Conservation (phyloP, 148 eudicot species). For the Beta vulgaris region DNA sequence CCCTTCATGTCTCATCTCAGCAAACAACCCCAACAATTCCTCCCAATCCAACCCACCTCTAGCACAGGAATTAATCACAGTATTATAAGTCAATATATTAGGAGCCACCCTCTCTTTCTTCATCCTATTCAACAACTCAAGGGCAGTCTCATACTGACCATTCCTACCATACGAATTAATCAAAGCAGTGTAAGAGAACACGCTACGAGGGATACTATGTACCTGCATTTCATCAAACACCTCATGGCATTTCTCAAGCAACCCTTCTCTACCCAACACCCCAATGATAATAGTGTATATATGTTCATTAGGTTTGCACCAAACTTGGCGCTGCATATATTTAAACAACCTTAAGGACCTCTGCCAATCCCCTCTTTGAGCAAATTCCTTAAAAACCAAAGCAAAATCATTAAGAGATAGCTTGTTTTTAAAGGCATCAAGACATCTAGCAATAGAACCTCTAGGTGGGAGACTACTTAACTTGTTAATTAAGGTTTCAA, state of each 20-base stretch:
- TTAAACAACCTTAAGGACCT: slow-evolving; percentile 83
- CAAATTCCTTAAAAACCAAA: slow-evolving; percentile 81
- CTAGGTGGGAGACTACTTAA: slow-evolving; percentile 86
- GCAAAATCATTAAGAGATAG: slow-evolving; percentile 75
- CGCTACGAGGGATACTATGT: slow-evolving; percentile 62
- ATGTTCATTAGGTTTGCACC: slow-evolving; percentile 96
- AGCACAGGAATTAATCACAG: slow-evolving; percentile 82
- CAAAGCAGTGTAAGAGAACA: slow-evolving; percentile 78
- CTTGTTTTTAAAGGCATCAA: slow-evolving; percentile 75
- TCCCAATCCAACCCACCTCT: slow-evolving; percentile 95
- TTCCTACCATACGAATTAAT: slow-evolving; percentile 91
- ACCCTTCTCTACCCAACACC: slow-evolving; percentile 77
- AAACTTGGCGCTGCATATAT: slow-evolving; percentile 93
- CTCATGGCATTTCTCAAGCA: slow-evolving; percentile 75
- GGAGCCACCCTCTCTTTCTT: slow-evolving; percentile 74
- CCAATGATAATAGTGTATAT: slow-evolving; percentile 77
- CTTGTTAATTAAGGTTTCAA: slow-evolving; percentile 78
- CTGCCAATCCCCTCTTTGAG: slow-evolving; percentile 90
- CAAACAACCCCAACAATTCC: slow-evolving; percentile 83
- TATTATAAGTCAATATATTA: slow-evolving; percentile 82
- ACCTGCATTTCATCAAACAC: slow-evolving; percentile 82
- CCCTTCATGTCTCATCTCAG: slow-evolving; percentile 97
- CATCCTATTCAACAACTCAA: slow-evolving; percentile 70
- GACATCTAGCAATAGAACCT: slow-evolving; percentile 86
- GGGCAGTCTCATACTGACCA: slow-evolving; percentile 65